phyloP scores from a whole-genome alignment of 805 yeast genomes.

The Diddensiella santjacobensis region DNA sequence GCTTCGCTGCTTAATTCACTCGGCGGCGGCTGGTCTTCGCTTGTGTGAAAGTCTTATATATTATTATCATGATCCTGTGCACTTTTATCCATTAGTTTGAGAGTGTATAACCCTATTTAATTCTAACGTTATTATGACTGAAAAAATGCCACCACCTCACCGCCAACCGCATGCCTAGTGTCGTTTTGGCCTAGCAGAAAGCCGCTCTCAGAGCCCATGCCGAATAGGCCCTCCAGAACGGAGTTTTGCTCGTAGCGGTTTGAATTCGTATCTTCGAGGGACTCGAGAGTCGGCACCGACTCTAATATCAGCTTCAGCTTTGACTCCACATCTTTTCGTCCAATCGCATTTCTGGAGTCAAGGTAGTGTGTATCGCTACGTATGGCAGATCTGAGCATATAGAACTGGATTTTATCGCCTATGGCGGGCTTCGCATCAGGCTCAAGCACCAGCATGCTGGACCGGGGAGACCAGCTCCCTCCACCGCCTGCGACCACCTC shows the following conservation, averaged over 20 bases:
- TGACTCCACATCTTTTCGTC: background rate
- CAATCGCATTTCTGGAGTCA: background rate
- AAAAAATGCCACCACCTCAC: slow-evolving; percentile 22
- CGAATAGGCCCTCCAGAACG: slow-evolving; percentile 28
- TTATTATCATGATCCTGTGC: background rate
- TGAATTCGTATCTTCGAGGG: slow-evolving; percentile 20
- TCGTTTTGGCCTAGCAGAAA: slow-evolving; percentile 30
- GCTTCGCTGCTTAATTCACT: slow-evolving; percentile 12
- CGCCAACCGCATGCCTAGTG: slow-evolving; percentile 28
- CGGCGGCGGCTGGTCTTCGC: slow-evolving; percentile 22
- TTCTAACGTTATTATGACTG: background rate
- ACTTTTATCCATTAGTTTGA: background rate
- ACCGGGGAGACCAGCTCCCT: slow-evolving; percentile 71
- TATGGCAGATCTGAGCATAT: slow-evolving; percentile 19
- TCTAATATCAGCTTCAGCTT: slow-evolving; percentile 25
- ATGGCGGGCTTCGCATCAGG: slow-evolving; percentile 46
- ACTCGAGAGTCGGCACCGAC: slow-evolving; percentile 28
- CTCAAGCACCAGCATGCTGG: slow-evolving; percentile 61
- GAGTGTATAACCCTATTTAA: slow-evolving; percentile 2
- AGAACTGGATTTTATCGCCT: slow-evolving; percentile 49
- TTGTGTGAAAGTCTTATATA: slow-evolving; percentile 2
- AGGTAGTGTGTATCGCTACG: slow-evolving; percentile 1
- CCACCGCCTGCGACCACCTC: slow-evolving; percentile 74
- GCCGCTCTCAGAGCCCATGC: slow-evolving; percentile 33
- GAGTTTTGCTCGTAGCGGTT: slow-evolving; percentile 17